A percentile compares a stretch with the other conserved stretches of the same genome.
Evolutionary conservation across 2,329 filamentous ascomycete genomes (phyloP).

Genomic region (Fusarium temperatum): DNA sequence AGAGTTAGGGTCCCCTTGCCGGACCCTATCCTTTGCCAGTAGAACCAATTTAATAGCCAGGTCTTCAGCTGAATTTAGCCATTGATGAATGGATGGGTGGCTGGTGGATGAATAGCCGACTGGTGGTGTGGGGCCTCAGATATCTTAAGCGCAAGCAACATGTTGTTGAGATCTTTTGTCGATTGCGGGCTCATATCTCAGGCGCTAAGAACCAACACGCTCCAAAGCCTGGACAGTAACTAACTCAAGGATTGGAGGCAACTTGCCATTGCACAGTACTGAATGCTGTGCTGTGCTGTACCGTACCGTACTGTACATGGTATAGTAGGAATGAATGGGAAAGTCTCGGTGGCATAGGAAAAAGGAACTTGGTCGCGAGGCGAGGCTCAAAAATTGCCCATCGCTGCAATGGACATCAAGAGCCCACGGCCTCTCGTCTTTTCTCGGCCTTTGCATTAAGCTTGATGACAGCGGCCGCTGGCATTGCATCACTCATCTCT

Average conservation of each 20-base stretch:
- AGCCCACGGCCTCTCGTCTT: not conserved
- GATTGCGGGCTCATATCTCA: slow-evolving; percentile 30
- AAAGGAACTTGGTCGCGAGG: not conserved
- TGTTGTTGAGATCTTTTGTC: slow-evolving; percentile 3
- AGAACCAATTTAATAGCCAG: not conserved
- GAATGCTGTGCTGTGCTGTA: not conserved
- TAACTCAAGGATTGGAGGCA: not conserved
- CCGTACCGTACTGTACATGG: not conserved
- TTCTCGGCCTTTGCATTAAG: not conserved
- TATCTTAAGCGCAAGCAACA: not conserved
- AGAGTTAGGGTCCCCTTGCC: not conserved
- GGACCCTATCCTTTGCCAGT: not conserved
- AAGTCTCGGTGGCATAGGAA: not conserved
- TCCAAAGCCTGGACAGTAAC: not conserved
- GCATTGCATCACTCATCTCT: not conserved
- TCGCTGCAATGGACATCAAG: not conserved
- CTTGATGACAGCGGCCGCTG: not conserved
- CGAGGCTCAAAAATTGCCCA: not conserved
- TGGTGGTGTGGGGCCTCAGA: slow-evolving; percentile 12
- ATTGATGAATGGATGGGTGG: not conserved
- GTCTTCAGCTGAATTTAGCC: not conserved
- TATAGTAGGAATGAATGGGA: not conserved
- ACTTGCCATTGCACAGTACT: not conserved
- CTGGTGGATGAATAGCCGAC: not conserved
- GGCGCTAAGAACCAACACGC: slow-evolving; percentile 19